Conservation (phyloP, 1,284 basidiomycete genomes). For the Sanghuangporus sanghuang region DNA sequence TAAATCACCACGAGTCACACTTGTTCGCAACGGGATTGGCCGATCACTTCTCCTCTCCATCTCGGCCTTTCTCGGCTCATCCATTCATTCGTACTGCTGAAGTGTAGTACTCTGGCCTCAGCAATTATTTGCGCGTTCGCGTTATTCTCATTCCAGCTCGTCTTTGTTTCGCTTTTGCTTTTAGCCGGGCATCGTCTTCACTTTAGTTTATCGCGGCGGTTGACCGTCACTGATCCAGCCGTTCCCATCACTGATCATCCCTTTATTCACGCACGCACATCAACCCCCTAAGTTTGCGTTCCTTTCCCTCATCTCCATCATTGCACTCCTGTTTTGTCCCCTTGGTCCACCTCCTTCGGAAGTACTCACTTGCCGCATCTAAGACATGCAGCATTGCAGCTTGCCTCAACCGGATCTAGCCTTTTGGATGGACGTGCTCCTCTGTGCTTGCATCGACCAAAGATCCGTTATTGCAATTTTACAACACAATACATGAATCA, state of each 20-base stretch:
- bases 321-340: neutral
- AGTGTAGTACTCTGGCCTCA: neutral
- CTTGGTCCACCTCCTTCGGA: neutral
- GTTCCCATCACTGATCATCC: neutral
- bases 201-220: neutral
- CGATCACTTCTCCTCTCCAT: slow-evolving; percentile 1
- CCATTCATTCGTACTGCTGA: neutral
- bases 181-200: neutral
- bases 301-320: neutral
- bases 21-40: slow-evolving; percentile 1
- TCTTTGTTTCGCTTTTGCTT: neutral
- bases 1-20: slow-evolving; percentile 3
- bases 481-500: neutral
- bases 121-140: neutral
- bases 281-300: neutral
- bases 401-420: neutral
- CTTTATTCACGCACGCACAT: neutral
- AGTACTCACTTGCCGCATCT: neutral
- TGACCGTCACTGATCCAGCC: neutral
- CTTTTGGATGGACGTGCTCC: no score
- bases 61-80: slow-evolving; percentile 10
- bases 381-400: neutral
- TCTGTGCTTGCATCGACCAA: no score
- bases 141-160: neutral
- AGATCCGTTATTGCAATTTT: neutral